A percentile compares a stretch with the other conserved stretches of the same genome.
Evolutionary conservation across 345 rosid species (phyloP).

Genomic region (Melaleuca quinquenervia): DNA sequence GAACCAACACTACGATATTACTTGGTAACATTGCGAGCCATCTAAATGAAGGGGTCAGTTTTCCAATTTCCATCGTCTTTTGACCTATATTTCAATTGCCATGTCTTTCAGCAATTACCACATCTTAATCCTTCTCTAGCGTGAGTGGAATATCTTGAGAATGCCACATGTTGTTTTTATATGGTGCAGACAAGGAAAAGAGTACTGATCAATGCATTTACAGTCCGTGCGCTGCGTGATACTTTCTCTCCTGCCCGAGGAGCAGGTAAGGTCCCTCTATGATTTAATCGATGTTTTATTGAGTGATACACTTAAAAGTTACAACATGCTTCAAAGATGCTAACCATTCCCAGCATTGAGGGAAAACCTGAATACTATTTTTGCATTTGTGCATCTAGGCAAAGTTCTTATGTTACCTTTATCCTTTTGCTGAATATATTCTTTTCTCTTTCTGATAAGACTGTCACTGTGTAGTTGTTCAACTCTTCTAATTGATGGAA

Average conservation of each 20-base stretch:
- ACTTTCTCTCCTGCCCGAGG: conserved; percentile 97
- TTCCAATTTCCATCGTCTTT: not conserved
- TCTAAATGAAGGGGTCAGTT: conserved; percentile 83
- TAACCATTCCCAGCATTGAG: not conserved
- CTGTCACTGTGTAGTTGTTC: not conserved
- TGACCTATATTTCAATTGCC: not conserved
- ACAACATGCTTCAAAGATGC: not conserved
- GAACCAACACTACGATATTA: conserved; percentile 95
- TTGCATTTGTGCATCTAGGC: not conserved
- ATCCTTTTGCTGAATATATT: not conserved
- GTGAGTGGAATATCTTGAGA: not conserved
- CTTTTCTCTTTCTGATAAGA: not conserved
- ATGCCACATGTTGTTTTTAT: not conserved
- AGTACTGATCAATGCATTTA: conserved; percentile 95
- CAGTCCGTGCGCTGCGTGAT: conserved; percentile 96
- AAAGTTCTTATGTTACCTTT: not conserved
- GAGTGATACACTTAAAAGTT: not conserved
- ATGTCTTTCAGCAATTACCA: not conserved
- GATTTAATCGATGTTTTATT: not conserved
- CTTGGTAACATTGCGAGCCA: conserved; percentile 90
- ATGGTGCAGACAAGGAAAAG: conserved; percentile 76
- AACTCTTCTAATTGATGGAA: not conserved
- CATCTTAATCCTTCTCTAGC: not conserved
- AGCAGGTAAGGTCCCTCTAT: conserved; percentile 48
- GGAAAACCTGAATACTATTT: not conserved